A percentile compares a stretch with the other conserved stretches of the same genome.
phyloP scores from a whole-genome alignment of 2,329 filamentous ascomycete species.

The Rachicladosporium sp. region DNA sequence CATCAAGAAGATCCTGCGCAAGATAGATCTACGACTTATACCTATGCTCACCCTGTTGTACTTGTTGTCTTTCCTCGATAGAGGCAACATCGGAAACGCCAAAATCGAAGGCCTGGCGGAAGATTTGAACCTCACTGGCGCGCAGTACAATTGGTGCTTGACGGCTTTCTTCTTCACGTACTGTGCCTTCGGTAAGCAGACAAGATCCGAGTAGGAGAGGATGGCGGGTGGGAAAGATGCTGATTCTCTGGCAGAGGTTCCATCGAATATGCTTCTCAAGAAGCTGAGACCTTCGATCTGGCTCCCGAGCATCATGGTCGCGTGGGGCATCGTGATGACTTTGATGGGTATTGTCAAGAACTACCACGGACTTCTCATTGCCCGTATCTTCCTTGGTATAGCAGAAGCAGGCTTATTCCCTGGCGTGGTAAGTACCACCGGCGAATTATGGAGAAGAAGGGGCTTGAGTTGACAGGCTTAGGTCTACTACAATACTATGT shows the following conservation, averaged over 20 bases:
- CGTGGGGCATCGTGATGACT: conserved; percentile 25
- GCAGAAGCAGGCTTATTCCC: conserved; percentile 17
- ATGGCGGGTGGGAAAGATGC: no score
- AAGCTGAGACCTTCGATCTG: conserved; percentile 31
- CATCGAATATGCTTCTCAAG: conserved; percentile 36
- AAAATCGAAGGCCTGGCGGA: conserved; percentile 12
- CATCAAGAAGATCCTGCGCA: conserved; percentile 44
- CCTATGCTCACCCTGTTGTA: conserved; percentile 61
- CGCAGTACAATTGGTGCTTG: conserved; percentile 36
- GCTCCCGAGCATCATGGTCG: conserved; percentile 30
- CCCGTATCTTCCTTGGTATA: conserved; percentile 15
- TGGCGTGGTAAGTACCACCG: conserved; percentile 34
- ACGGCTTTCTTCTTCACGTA: conserved; percentile 53
- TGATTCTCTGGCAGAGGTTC: conserved; percentile 25
- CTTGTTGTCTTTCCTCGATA: conserved; percentile 58
- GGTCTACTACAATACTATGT: conserved; percentile 60
- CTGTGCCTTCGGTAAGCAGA: conserved; percentile 79
- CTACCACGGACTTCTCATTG: conserved; percentile 14
- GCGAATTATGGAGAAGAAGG: no score
- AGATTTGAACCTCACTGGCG: conserved; percentile 9
- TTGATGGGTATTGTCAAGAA: conserved; percentile 17
- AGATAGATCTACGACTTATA: conserved; percentile 48
- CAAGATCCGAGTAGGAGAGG: conserved; percentile 33
- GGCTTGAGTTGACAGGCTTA: no score
- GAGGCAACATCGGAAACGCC: conserved; percentile 15